These are phyloP conservation scores for Clohesyomyces aquaticus DNA, from an alignment of 495 filamentous ascomycete genomes.

Conservation along the genomic window DNA sequence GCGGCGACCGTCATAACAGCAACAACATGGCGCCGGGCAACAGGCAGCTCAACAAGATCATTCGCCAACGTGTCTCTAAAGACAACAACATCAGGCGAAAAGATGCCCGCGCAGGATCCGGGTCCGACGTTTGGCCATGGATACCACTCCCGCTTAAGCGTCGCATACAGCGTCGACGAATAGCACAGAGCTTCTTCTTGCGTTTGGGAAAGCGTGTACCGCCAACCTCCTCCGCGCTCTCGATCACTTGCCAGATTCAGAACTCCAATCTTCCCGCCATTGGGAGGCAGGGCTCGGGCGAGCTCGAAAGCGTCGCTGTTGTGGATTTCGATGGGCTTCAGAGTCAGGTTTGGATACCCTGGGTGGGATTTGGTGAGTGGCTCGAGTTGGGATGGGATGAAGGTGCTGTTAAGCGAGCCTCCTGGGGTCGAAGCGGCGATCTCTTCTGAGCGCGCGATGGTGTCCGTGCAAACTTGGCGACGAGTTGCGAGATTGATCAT, in stretches of 20 bases:
- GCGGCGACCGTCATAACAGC: background rate
- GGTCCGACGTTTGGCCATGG: background rate
- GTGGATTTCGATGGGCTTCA: background rate
- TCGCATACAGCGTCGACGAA: slow-evolving; percentile 2
- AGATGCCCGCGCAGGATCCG: background rate
- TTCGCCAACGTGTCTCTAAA: background rate
- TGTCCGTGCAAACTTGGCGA: background rate
- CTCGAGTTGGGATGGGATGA: background rate
- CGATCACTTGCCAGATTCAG: background rate
- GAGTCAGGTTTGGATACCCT: background rate
- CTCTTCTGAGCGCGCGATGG: background rate
- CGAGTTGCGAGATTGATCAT: background rate
- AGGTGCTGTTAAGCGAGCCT: background rate
- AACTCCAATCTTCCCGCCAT: background rate
- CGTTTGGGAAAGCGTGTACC: background rate
- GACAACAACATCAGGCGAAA: background rate
- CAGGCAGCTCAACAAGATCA: background rate
- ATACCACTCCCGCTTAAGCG: slow-evolving; percentile 2
- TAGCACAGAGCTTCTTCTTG: slow-evolving; percentile 1
- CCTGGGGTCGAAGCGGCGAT: background rate
- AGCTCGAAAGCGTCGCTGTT: background rate
- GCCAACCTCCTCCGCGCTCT: background rate
- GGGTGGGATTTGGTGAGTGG: background rate
- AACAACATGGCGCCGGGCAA: background rate
- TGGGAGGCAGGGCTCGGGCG: background rate